Evolutionary conservation across 345 rosid genomes (phyloP), one percentile per base, ranked within the genome.

Genomic region (Eucalyptus leucophloia): DNA sequence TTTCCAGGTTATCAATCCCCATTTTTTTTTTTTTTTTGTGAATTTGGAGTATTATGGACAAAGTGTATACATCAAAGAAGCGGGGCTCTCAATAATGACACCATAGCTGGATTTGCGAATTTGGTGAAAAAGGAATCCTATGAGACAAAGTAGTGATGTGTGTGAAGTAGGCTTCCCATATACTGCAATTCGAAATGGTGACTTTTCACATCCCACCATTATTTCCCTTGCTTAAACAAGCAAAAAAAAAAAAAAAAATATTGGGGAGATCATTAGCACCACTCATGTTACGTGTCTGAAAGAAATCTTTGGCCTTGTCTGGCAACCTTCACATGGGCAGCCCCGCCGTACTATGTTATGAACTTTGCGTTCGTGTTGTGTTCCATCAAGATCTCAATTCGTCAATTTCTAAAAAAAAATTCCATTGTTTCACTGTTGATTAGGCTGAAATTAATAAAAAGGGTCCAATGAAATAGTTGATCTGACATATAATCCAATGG

Each of bases 1-100:
- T 72, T 9, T 19, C 0, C 3, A 6, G 0, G 45, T 5, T 10
- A 37, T 2, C 7, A 21, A 18, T 16, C 45, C 45, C 5, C 12
- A 3, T 34, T 5, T 58, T 58, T 26, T 2, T 12, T 60, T 1
- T 1, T 9, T 23, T 4, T 9, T 15, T 69, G 44, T 5, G 44
- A 69, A 34, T 34, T 34, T 34, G 82, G 44, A 69, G 82, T 69
- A 18, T 72, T 72, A 72, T 10, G 44, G 85, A 77, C 85, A 37
- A 77, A 40, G 85, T 23, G 85, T 23, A 40, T 44, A 11, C 85
- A 40, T 77, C 85, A 40, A 40, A 77, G 85, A 40, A 77, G 85
- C 47, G 24, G 82, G 82, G 44, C 47, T 37, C 14, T 40, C 85
- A 40, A 77, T 77, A 77, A 40, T 77, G 85, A 77, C 47, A 6